Base-by-base conservation (phyloP, 1,284 basidiomycete species). In the Boletus semigastroideus region DNA sequence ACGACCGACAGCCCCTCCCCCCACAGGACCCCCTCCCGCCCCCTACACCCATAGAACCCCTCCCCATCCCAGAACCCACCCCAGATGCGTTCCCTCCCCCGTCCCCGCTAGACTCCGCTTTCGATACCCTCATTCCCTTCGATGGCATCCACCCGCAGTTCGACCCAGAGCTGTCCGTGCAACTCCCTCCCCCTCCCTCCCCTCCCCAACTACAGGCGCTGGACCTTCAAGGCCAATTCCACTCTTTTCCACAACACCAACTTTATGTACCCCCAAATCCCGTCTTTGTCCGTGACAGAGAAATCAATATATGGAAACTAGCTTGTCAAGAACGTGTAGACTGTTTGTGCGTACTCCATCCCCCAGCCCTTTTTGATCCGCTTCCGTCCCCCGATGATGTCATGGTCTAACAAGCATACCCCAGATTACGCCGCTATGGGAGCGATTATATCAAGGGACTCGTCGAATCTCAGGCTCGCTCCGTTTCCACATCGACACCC, bases 251-350 rank as follows among this genome's bases (percentile, higher is more conserved):
- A 36, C 63, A 51, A 41, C 56, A 56, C 13, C 63, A 62, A 12
- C 53, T 64, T 43, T 64, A 66, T 58, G 59, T 64, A 50, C 61
- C 63, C 27, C 63, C 63, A 22, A 49, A 52, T 43, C 64, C 67
- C 16, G 55, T 59, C 27, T 62, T 66, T 43, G 64, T 63, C 48
- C 67, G 67, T 27, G 67, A 69, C 58, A 55, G 65, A 17, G 65
- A 67, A 40, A 60, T 70, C 56, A 67, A 67, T 48, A 67, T 67
- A 46, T 67, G 65, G 65, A 67, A 67, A 53, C 55, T 67, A n/a
- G 65, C 65, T 14, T 67, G 65, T 43, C 65, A 70, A 52, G 65
- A 67, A 52, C 65, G 65, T 34, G 65, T 67, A 54, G 65, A 67
- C 49, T 70, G 53, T 54, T 43, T 67, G 65, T 67, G 39, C 56